phyloP scores from a whole-genome alignment of 164 flowering plant species.

The Malania oleifera region DNA sequence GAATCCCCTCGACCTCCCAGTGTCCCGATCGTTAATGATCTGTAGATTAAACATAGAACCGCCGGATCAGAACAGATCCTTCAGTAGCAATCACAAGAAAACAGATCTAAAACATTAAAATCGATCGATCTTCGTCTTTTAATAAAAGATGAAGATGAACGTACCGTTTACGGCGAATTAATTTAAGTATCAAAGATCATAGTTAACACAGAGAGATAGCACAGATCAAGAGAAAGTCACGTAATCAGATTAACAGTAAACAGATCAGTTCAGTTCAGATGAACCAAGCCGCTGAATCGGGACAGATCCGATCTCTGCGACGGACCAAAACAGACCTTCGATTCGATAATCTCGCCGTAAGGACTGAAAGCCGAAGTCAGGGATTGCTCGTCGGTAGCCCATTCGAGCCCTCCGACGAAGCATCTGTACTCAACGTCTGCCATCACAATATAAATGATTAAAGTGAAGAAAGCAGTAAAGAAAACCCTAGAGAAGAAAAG shows the following conservation, averaged over 20 bases:
- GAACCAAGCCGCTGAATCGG: slow-evolving; percentile 10
- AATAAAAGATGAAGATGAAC: slow-evolving; percentile 13
- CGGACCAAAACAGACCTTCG: slow-evolving; percentile 26
- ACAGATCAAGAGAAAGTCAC: slow-evolving; percentile 1
- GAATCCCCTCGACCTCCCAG: slow-evolving; percentile 48
- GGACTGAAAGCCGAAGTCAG: slow-evolving; percentile 20
- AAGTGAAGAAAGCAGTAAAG: background rate
- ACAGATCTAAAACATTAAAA: background rate
- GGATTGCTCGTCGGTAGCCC: slow-evolving; percentile 28
- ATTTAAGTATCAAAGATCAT: slow-evolving; percentile 12
- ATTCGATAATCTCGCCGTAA: slow-evolving; percentile 24
- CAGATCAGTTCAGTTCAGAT: background rate
- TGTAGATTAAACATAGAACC: slow-evolving; percentile 9
- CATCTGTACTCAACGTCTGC: slow-evolving; percentile 26
- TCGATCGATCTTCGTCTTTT: slow-evolving; percentile 12
- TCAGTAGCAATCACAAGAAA: background rate
- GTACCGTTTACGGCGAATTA: slow-evolving; percentile 22
- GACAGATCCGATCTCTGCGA: slow-evolving; percentile 14
- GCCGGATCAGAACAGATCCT: background rate
- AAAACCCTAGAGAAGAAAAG: no score
- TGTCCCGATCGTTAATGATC: slow-evolving; percentile 50
- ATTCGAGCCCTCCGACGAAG: slow-evolving; percentile 35
- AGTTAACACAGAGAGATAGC: slow-evolving; percentile 6
- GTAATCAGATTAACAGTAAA: slow-evolving; percentile 1
- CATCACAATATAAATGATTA: no score